These are phyloP conservation scores for Apophysomyces sp. DNA, from an alignment of 371 early-diverging fungal genomes.

Conservation along the genomic window DNA sequence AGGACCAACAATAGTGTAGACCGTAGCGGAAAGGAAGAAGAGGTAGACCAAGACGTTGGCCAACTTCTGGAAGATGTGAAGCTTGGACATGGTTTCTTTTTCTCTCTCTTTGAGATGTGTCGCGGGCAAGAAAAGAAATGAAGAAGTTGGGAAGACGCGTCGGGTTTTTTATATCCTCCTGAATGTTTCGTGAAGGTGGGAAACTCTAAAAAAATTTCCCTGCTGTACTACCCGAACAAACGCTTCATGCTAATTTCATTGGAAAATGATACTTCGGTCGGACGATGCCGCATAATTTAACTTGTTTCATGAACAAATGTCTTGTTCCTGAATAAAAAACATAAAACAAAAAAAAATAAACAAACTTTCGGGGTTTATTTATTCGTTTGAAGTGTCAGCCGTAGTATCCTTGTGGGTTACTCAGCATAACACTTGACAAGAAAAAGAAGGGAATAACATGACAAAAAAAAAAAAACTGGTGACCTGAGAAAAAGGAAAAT, in stretches of 20 bases:
- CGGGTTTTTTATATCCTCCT: background rate
- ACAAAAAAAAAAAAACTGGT: conserved; percentile 1
- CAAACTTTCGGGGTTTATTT: background rate
- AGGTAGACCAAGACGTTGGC: conserved; percentile 67
- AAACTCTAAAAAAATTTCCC: background rate
- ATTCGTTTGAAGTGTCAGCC: background rate
- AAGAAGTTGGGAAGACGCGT: background rate
- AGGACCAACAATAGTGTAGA: conserved; percentile 57
- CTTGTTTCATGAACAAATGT: background rate
- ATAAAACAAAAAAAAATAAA: no score
- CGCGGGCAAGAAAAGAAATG: background rate
- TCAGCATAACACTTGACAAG: background rate
- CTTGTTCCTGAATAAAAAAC: background rate
- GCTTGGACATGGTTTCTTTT: conserved; percentile 1
- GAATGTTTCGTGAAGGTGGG: background rate
- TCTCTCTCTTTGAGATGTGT: background rate
- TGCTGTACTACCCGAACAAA: background rate
- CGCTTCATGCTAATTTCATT: background rate
- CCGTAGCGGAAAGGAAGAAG: conserved; percentile 58
- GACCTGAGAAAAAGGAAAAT: background rate
- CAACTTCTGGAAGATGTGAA: conserved; percentile 43
- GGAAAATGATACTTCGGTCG: background rate
- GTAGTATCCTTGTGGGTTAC: background rate
- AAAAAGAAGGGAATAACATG: background rate
- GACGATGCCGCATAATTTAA: background rate